Base-by-base conservation (phyloP, 495 filamentous ascomycete species). In the Hypoxylon fragiforme region DNA sequence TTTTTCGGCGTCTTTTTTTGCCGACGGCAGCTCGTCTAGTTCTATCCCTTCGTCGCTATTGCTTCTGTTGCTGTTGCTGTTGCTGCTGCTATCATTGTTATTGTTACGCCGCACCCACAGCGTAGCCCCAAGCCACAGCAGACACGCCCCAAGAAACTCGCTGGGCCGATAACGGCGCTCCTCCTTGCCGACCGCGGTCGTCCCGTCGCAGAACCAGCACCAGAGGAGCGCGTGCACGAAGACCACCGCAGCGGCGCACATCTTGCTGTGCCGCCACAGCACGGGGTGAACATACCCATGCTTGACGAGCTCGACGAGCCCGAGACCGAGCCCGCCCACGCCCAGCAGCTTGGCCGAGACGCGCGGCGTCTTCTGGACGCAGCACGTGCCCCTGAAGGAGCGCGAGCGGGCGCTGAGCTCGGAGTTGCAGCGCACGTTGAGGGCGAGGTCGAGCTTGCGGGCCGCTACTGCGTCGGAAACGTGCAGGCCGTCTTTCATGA, bases 391-490 rank as follows among this genome's bases (percentile, higher is more conserved):
- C 49, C 80, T 72, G 57, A 77, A 77, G 1, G 77, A 76, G 55
- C 76, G 77, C 18, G 67, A 64, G 48, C 62, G 62, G 7, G 60
- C 48, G n/a, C 65, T 54, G 20, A 70, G 55, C 48, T 71, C 65
- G 3, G 69, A 51, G 63, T 85, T 86, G 65, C 83, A 86, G 51
- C 73, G 78, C 19, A 79, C 52, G 47, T 85, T 86, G 44, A 86
- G 66, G 3, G 81, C 62, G 11, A 83, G 62, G 56, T 86, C 77
- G 4, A 78, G 77, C 63, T 77, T 77, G 37, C 60, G 64, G 35
- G 62, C 63, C 1, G 77, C 76, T n/a, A 83, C 70, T 9, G 47
- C 64, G 3, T 79, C 67, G 12, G 74, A 67, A 11, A 79, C 70
- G 67, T 85, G 81, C 19, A 86, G 50, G 14, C 83, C 82, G 35